Evolutionary conservation across 2,329 filamentous ascomycete species (phyloP).

Genomic region (Apiospora pterosperma): DNA sequence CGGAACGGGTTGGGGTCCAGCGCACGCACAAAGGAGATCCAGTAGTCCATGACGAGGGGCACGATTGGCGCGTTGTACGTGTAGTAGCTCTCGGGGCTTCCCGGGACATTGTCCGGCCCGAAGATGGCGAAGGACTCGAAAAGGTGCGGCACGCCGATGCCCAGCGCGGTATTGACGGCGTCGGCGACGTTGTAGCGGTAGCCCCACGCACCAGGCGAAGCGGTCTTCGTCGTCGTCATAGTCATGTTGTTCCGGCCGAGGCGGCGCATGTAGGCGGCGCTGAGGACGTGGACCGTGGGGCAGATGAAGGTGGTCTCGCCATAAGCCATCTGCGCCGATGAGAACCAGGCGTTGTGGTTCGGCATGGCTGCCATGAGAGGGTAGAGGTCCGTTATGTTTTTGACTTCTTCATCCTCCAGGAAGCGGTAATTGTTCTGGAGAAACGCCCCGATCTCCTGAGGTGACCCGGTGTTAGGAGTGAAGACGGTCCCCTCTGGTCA

Average conservation of each 20-base stretch:
- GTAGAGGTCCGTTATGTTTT: constrained; percentile 35
- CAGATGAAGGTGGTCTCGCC: constrained; percentile 43
- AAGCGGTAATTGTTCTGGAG: constrained; percentile 45
- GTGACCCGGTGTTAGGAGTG: constrained; percentile 32
- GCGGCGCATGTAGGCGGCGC: constrained; percentile 22
- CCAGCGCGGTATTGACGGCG: constrained; percentile 27
- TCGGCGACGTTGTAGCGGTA: constrained; percentile 50
- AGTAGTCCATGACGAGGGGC: constrained; percentile 46
- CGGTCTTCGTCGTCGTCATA: constrained; percentile 30
- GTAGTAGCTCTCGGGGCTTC: constrained; percentile 34
- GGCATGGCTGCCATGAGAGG: constrained; percentile 32
- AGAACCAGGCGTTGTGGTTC: constrained; percentile 39
- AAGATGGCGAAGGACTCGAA: constrained; percentile 47
- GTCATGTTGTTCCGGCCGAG: constrained; percentile 50
- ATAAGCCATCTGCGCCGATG: constrained; percentile 20
- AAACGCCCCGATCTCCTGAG: constrained; percentile 34
- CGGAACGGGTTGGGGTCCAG: constrained; percentile 41
- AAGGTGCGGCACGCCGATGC: constrained; percentile 46
- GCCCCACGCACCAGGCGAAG: constrained; percentile 30
- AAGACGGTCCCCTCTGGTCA: constrained; percentile 45
- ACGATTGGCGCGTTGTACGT: constrained; percentile 43
- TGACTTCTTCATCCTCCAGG: constrained; percentile 32
- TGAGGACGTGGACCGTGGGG: constrained; percentile 29
- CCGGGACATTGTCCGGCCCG: constrained; percentile 36
- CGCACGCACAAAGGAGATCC: constrained; percentile 43